Evolutionary conservation across 1,139 yeast species (phyloP), one percentile per base, ranked within the genome.

Genomic region (Geotrichum reessii): DNA sequence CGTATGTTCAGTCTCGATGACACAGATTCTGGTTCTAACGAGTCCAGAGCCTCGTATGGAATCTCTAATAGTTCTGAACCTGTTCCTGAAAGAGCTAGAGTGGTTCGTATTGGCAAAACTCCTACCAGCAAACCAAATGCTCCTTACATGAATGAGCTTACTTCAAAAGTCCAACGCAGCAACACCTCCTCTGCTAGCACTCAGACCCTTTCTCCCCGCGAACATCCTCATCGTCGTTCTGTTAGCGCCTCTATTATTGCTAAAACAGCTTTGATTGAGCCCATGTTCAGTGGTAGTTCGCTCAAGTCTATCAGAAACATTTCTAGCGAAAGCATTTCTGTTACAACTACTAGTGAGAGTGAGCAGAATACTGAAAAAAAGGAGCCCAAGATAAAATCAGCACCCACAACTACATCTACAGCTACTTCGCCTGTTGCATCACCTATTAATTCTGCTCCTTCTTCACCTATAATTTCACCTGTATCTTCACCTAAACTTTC

Each of bases 321-420:
- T 17, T 47, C 54, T 42, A 17, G 24, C 17, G 40, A 33, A 17
- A 9, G 40, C 40, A 37, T 37, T 40, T 25, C 48, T 40, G 47
- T 14, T 27, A 48, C 40, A 2, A 48, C 28, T 3, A n/a, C 3
- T 19, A 46, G 28, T 21, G 48, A 22, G 21, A 19, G 27, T 46
- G 48, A 11, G 6, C 14, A 46, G 25, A 14, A 12, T 17, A 22
- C 53, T 37, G 53, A 37, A 12, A 27, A 17, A 7, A 19, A 40
- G 22, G 28, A 28, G 28, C 31, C 31, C 9, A 21, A 14, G 19
- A 40, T 24, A 24, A 24, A 68, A 46, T 66, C 71, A 24, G 68
- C 73, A 12, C 73, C 74, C 2, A 64, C 66, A n/a, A 67, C 70
- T 2, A 59, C 61, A 27, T 55, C 56, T 21, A 17, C 50, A 19